These are phyloP conservation scores for Plasmodium yoelii DNA, from an alignment of 169 alveolate genomes.

Conservation along the genomic window DNA sequence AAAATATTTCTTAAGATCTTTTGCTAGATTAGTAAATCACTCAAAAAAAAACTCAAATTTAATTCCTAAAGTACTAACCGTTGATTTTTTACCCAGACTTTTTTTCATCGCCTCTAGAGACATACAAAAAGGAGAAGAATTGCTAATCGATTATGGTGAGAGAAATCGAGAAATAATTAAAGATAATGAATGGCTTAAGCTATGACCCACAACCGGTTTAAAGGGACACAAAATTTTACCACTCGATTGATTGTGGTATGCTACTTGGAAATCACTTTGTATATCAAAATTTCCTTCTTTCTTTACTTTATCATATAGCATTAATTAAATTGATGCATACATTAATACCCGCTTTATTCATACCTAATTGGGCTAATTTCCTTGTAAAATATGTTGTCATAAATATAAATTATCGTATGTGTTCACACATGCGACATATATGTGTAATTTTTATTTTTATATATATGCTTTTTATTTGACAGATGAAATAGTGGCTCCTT, in stretches of 20 bases:
- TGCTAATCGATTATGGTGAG: slow-evolving; percentile 92
- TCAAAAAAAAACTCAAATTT: slow-evolving; percentile 89
- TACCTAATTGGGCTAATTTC: no score
- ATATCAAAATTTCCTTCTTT: background rate
- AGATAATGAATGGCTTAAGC: slow-evolving; percentile 88
- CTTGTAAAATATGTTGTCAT: no score
- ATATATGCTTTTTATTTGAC: no score
- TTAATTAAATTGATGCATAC: no score
- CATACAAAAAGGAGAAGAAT: slow-evolving; percentile 90
- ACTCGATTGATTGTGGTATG: no score
- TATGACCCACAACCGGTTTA: background rate
- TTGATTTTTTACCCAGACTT: slow-evolving; percentile 82
- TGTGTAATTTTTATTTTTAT: no score
- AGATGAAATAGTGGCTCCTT: no score
- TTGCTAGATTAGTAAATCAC: slow-evolving; percentile 91
- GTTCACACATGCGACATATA: no score
- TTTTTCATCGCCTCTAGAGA: slow-evolving; percentile 87
- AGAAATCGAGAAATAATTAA: slow-evolving; percentile 87
- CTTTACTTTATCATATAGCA: no score
- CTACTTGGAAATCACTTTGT: background rate
- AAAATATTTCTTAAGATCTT: slow-evolving; percentile 46
- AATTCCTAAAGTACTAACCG: slow-evolving; percentile 83
- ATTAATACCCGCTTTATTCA: no score
- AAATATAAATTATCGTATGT: no score
- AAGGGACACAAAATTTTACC: no score